These are phyloP conservation scores for Verticillium nubilum DNA, from an alignment of 2,329 filamentous ascomycete species.

Conservation along the genomic window DNA sequence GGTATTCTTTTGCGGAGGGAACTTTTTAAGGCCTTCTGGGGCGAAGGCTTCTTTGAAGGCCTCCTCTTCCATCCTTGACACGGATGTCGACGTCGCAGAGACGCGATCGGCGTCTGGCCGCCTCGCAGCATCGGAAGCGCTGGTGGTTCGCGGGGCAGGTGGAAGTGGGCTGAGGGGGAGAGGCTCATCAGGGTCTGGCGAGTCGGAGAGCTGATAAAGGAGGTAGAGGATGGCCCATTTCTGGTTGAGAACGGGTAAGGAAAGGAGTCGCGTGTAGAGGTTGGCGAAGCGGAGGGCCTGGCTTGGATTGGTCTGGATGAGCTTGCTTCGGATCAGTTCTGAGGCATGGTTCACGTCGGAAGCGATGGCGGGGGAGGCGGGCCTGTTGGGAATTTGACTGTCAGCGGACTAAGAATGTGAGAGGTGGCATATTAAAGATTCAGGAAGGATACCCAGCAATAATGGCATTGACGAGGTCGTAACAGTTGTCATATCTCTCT, in stretches of 20 bases:
- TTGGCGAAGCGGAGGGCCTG: conserved; percentile 85
- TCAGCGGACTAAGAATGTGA: background rate
- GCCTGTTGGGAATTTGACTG: conserved; percentile 23
- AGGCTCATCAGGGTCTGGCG: conserved; percentile 49
- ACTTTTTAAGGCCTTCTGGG: conserved; percentile 42
- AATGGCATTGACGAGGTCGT: conserved; percentile 44
- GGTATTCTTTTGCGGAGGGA: conserved; percentile 34
- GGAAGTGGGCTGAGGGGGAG: conserved; percentile 38
- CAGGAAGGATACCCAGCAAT: conserved; percentile 52
- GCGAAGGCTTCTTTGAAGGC: conserved; percentile 49
- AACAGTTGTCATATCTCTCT: conserved; percentile 60
- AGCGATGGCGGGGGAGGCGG: conserved; percentile 48
- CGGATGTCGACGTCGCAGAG: conserved; percentile 27
- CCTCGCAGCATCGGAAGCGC: conserved; percentile 22
- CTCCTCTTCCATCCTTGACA: conserved; percentile 39
- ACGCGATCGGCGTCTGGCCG: conserved; percentile 29
- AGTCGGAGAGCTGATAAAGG: conserved; percentile 75
- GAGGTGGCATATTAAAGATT: no score
- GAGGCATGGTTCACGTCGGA: conserved; percentile 86
- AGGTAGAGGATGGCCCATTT: conserved; percentile 98
- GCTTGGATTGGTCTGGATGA: conserved; percentile 71
- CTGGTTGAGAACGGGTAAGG: conserved; percentile 86
- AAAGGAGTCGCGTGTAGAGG: conserved; percentile 80
- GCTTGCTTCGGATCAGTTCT: conserved; percentile 83
- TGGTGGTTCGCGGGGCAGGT: conserved; percentile 20